A percentile compares a stretch with the other conserved stretches of the same genome.
These are phyloP conservation scores for Hepatocystis sp. DNA, from an alignment of 169 alveolate species.

Conservation along the genomic window DNA sequence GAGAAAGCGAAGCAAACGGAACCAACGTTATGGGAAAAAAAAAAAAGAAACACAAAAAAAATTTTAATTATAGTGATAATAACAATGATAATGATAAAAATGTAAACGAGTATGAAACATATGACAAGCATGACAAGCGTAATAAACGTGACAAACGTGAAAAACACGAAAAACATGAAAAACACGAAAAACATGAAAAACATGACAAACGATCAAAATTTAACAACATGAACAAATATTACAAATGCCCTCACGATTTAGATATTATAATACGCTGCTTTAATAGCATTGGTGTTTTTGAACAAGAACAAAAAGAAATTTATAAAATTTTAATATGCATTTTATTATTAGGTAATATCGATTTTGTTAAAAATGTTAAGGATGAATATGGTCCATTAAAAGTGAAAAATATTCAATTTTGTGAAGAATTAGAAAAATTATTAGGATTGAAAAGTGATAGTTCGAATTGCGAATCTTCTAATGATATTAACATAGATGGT, in stretches of 20 bases:
- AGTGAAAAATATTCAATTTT: constrained; percentile 39
- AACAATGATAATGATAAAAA: neutral
- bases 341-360: constrained; percentile 72
- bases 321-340: constrained; percentile 71
- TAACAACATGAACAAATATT: neutral
- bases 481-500: too few relatives aligned
- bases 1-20: neutral
- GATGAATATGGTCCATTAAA: constrained; percentile 40
- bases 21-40: neutral
- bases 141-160: too few relatives aligned
- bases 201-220: neutral
- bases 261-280: constrained; percentile 55
- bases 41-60: neutral
- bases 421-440: constrained; percentile 20
- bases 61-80: neutral
- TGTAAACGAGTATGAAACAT: neutral
- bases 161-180: too few relatives aligned
- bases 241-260: constrained; percentile 38
- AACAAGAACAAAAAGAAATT: constrained; percentile 76
- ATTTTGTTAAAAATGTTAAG: constrained; percentile 20
- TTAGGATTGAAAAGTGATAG: constrained; percentile 33
- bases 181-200: neutral
- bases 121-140: too few relatives aligned
- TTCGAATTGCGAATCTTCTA: too few relatives aligned
- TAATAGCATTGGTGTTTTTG: constrained; percentile 70